Percentiles rank a stretch among this genome's conserved stretches.
These are phyloP conservation scores for Phytophthora kernoviae DNA, from an alignment of 352 stramenopile genomes.

Conservation along the genomic window DNA sequence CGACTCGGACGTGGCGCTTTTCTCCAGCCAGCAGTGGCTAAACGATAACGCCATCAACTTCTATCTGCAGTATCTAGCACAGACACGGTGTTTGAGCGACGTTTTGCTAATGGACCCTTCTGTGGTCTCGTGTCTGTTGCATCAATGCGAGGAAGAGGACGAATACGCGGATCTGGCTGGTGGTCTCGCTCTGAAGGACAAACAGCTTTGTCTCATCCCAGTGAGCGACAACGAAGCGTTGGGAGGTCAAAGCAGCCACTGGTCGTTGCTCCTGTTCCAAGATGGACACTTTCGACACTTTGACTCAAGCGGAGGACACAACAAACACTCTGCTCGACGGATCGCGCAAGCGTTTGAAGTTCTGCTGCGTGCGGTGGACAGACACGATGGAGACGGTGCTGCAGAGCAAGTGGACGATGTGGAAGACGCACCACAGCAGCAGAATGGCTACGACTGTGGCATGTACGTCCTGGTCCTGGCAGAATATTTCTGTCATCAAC, in stretches of 20 bases:
- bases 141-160: conserved; percentile 85
- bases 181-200: conserved; percentile 42
- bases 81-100: conserved; percentile 32
- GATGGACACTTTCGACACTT: conserved; percentile 58
- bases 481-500: conserved; percentile 57
- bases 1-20: conserved; percentile 77
- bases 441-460: conserved; percentile 83
- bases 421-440: conserved; percentile 61
- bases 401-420: conserved; percentile 34
- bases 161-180: conserved; percentile 67
- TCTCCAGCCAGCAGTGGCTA: conserved; percentile 63
- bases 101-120: conserved; percentile 78
- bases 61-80: conserved; percentile 74
- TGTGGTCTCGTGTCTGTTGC: conserved; percentile 80
- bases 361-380: conserved; percentile 31
- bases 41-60: conserved; percentile 89
- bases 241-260: conserved; percentile 65
- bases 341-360: conserved; percentile 47
- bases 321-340: conserved; percentile 49
- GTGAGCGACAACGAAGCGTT: conserved; percentile 75
- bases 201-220: conserved; percentile 61
- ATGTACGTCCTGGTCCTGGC: conserved; percentile 77
- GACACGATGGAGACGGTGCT: conserved; percentile 11
- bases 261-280: conserved; percentile 72
- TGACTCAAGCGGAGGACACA: conserved; percentile 74